Conservation (phyloP, 768 basidiomycete species). For the Lactarius pseudohatsudake region DNA sequence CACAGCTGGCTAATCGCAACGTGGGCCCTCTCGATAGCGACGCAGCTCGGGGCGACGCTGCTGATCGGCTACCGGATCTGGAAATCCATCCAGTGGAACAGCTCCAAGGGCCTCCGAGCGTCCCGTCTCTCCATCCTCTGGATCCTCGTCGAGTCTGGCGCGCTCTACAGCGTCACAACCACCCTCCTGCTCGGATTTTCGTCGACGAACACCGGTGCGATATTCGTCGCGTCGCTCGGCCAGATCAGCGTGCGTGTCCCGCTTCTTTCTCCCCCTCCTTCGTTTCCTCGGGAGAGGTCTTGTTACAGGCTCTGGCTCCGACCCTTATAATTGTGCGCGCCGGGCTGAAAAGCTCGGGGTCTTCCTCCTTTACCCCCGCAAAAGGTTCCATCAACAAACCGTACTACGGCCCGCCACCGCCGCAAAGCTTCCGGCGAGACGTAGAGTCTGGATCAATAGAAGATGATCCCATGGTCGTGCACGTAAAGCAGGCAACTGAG, state of each 20-base stretch:
- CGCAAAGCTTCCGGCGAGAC: not conserved
- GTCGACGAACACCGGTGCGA: slow-evolving; percentile 3
- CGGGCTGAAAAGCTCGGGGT: not conserved
- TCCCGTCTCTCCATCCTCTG: slow-evolving; percentile 18
- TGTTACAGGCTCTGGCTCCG: slow-evolving; percentile 14
- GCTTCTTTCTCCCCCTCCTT: not conserved
- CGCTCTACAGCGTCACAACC: slow-evolving; percentile 19
- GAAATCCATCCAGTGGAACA: not conserved
- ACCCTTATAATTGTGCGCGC: slow-evolving; percentile 19
- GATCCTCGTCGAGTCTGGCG: slow-evolving; percentile 26
- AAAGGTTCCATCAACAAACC: slow-evolving; percentile 10
- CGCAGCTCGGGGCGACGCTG: slow-evolving; percentile 22
- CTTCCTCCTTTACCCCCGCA: not conserved
- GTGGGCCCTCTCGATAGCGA: slow-evolving; percentile 23
- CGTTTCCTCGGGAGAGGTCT: not conserved
- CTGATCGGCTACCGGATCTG: slow-evolving; percentile 22
- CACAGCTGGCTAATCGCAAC: slow-evolving; percentile 16
- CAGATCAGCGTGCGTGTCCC: slow-evolving; percentile 21
- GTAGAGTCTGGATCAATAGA: not conserved
- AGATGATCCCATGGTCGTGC: not conserved
- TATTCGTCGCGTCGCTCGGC: slow-evolving; percentile 15
- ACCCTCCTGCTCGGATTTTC: slow-evolving; percentile 19
- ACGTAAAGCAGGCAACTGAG: slow-evolving; percentile 16
- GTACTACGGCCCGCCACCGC: not conserved
- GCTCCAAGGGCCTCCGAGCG: not conserved